Evolutionary conservation across 495 filamentous ascomycete species (phyloP), one percentile per base, ranked within the genome.

Genomic region (Ramalina peruviana): DNA sequence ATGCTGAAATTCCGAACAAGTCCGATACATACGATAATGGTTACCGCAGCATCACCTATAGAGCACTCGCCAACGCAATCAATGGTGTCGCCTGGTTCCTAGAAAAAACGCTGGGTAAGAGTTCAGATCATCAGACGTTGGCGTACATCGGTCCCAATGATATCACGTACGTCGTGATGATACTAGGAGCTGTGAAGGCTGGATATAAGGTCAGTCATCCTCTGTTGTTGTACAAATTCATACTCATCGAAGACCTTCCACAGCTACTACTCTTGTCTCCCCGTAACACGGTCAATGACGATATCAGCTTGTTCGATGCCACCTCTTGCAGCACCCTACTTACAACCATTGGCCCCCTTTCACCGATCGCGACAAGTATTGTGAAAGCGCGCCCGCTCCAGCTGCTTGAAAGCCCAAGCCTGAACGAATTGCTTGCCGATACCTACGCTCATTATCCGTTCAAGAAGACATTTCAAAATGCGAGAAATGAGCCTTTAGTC

Each of bases 141-240:
- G 60, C 62, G 4, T 77, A 74, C 43, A 53, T 69, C 20, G 73
- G 70, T 21, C 58, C 67, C 15, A 64, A 69, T 46, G 67, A 78
- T 48, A 15, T 73, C 1, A 53, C 69, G 23, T 67, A 72, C 46
- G 53, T 56, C 5, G 60, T 65, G 12, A 37, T 72, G 1, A 46
- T 70, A 0, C 44, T 73, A 6, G 72, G 65, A 1, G 65, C 69
- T 7, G 41, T 71, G 19, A 75, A 76, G 52, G 62, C 61, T n/a
- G 72, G 72, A 12, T 72, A 75, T 53, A 69, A 64, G 46, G 65
- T 70, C 12, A 33, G 30, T 33, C 30, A 55, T 36, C 58, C 39
- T 41, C 21, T 17, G 39, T 38, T 19, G 0, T 50, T 40, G 16
- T 7, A 33, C 30, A 7, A 1, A 7, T 33, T 16, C n/a, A 38